Evolutionary conservation across 176 grass and related monocot genomes (phyloP).

Genomic region (Pontederia paniculata): DNA sequence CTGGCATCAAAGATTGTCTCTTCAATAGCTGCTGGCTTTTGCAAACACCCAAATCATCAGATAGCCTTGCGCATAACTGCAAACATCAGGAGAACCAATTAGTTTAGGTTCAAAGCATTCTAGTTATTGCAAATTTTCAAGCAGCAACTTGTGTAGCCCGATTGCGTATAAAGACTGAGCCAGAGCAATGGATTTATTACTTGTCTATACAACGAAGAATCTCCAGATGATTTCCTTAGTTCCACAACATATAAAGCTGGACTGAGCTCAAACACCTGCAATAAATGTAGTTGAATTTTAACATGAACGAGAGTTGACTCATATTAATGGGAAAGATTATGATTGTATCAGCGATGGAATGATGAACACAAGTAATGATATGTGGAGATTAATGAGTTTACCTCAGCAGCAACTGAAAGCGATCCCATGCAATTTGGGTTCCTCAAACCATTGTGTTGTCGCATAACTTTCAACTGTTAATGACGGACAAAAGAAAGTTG

Average conservation of each 20-base stretch:
- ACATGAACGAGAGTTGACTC: too few species aligned
- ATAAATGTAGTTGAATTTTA: background rate
- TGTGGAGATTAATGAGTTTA: conserved; percentile 2
- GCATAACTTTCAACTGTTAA: conserved; percentile 56
- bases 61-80: conserved; percentile 11
- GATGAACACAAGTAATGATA: background rate
- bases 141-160: background rate
- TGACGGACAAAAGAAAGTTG: conserved; percentile 10
- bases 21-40: background rate
- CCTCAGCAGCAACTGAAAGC: conserved; percentile 55
- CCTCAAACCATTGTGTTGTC: conserved; percentile 36
- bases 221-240: conserved; percentile 64
- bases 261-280: conserved; percentile 78
- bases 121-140: background rate
- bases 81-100: background rate
- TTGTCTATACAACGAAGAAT: conserved; percentile 73
- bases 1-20: background rate
- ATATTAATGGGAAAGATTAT: background rate
- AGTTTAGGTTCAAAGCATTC: background rate
- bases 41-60: background rate
- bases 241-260: conserved; percentile 71
- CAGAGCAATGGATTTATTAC: conserved; percentile 9
- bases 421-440: conserved; percentile 23
- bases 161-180: background rate
- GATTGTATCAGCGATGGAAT: background rate